phyloP scores from a whole-genome alignment of 257 asterid species.

The Solanum acaule region DNA sequence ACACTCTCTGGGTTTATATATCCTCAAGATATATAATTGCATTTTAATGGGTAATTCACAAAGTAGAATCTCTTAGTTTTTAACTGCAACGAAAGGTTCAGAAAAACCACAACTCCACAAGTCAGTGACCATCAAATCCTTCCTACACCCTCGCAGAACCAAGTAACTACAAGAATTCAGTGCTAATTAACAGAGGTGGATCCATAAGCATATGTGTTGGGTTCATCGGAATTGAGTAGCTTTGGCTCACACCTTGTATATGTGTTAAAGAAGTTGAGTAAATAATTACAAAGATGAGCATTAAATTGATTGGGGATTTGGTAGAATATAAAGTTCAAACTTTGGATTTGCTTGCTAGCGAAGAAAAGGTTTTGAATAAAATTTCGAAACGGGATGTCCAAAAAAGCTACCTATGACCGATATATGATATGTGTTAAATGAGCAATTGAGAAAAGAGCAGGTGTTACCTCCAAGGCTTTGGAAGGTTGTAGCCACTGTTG shows the following conservation, averaged over 20 bases:
- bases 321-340: not conserved
- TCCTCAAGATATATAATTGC: not conserved
- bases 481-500: slow-evolving; percentile 61
- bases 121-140: not conserved
- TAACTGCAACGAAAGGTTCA: no score
- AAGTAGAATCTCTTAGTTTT: no score
- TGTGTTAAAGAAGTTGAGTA: not conserved
- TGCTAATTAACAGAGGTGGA: not conserved
- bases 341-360: not conserved
- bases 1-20: no score
- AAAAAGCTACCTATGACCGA: no score
- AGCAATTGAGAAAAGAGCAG: not conserved
- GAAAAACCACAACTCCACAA: not conserved
- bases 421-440: not conserved
- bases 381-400: no score
- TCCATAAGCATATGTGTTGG: not conserved
- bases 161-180: not conserved
- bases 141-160: not conserved
- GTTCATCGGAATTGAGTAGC: not conserved
- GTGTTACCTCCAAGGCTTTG: slow-evolving; percentile 52
- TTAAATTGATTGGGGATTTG: not conserved
- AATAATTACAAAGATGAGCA: not conserved
- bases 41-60: no score
- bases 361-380: no score
- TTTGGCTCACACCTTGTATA: not conserved